Evolutionary conservation across 2,329 filamentous ascomycete species (phyloP), one percentile per base, ranked within the genome.

Genomic region (Talaromyces sp.): DNA sequence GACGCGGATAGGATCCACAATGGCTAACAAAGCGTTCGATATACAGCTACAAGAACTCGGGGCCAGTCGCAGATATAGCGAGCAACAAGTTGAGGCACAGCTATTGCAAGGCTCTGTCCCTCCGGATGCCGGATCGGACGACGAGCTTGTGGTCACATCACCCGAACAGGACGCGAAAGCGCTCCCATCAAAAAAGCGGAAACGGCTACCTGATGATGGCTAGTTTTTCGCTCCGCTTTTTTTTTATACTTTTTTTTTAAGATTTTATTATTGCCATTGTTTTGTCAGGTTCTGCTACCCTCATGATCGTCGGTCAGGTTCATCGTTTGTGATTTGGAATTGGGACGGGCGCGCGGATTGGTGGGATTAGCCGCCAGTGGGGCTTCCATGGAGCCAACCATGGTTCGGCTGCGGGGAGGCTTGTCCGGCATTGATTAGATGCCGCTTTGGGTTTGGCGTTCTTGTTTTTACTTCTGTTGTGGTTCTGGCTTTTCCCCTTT

Each of bases 41-140:
- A 38, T 58, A 48, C 52, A 69, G 68, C 62, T 68, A 61, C 63
- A 68, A 66, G 72, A 77, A 59, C 65, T 76, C 14, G 74, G 72
- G 9, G 68, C 70, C 27, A 69, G 61, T 52, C 70, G 65, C 61
- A 57, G 61, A 19, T 77, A 74, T 56, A 73, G 71, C 2, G 63
- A 74, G 19, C 67, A 71, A 56, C 70, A 75, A 67, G 76, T 75
- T 61, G 68, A 72, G 63, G 62, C 68, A 56, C 71, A 75, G 64
- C 58, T 75, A 19, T 35, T 51, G 51, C 43, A 46, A 46, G 21
- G 24, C 53, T 12, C 14, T 8, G 46, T 55, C n/a, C 50, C 27
- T 46, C 50, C 24, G 26, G 54, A 58, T 10, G 29, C n/a, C 41
- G 35, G 21, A 29, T 60, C 58, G 2, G 58, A 60, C 41, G 27